A percentile compares a stretch with the other conserved stretches of the same genome.
Evolutionary conservation across 257 asterid species (phyloP).

Genomic region (Rubia yunnanensis): DNA sequence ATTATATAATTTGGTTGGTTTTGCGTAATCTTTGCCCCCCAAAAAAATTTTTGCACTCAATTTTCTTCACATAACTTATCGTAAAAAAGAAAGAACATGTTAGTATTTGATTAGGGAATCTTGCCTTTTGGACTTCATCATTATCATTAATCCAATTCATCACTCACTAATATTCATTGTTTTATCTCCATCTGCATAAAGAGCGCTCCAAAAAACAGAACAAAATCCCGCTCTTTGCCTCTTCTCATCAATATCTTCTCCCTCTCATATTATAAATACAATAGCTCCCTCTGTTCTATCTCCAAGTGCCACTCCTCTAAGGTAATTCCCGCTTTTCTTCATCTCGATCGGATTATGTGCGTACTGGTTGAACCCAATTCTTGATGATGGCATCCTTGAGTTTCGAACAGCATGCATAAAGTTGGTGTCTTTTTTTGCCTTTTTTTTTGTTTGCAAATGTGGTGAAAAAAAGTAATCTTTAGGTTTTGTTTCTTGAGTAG

Average conservation of each 20-base stretch:
- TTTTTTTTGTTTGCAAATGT: background rate
- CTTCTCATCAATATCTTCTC: background rate
- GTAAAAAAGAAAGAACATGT: no score
- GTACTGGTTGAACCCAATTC: background rate
- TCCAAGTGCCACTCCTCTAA: background rate
- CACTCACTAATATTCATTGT: background rate
- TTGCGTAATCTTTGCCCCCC: no score
- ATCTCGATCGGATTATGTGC: background rate
- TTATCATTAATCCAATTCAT: background rate
- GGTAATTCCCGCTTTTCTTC: background rate
- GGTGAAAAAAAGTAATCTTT: background rate
- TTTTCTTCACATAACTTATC: no score
- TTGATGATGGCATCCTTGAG: background rate
- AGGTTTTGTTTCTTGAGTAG: background rate
- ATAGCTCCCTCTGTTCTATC: no score
- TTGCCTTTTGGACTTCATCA: no score
- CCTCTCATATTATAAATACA: background rate
- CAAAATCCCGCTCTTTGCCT: background rate
- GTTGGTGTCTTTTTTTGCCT: background rate
- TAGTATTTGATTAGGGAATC: background rate
- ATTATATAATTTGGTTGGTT: no score
- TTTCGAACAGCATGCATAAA: background rate
- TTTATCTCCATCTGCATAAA: conserved; percentile 6
- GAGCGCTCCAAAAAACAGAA: background rate
- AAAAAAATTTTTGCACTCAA: no score